Evolutionary conservation across 495 filamentous ascomycete species (phyloP).

Genomic region (Penicillium canescens): DNA sequence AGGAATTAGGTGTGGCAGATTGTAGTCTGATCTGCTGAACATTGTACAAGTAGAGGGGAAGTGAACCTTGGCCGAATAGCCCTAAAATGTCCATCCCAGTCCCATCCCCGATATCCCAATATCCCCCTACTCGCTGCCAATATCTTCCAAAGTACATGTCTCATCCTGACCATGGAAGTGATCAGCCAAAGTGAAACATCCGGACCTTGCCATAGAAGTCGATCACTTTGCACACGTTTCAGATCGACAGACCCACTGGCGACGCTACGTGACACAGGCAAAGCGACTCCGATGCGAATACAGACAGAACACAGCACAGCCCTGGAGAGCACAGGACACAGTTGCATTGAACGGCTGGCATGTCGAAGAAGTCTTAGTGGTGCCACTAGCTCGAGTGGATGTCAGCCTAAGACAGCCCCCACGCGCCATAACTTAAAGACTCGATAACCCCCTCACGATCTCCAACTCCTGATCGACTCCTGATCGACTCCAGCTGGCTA

Average conservation of each 20-base stretch:
- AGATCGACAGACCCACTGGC: conserved; percentile 26
- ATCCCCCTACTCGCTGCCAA: no score
- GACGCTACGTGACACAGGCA: conserved; percentile 12
- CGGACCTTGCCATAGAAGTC: not conserved
- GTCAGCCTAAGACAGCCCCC: conserved; percentile 11
- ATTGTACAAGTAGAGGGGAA: not conserved
- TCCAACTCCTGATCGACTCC: conserved; percentile 2
- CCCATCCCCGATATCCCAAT: no score
- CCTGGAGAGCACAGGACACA: not conserved
- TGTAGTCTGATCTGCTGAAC: not conserved
- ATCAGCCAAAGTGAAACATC: not conserved
- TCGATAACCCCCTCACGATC: not conserved
- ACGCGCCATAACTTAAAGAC: not conserved
- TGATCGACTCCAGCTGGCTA: conserved; percentile 7
- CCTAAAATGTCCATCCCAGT: not conserved
- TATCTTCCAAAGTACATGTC: no score
- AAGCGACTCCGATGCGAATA: conserved; percentile 1
- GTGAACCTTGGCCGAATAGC: not conserved
- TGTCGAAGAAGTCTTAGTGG: not conserved
- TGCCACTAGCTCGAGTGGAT: conserved; percentile 1
- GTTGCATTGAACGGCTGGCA: not conserved
- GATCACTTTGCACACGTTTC: conserved; percentile 1
- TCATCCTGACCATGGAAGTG: no score
- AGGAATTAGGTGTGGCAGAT: conserved; percentile 1
- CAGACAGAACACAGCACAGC: not conserved